Conservation (phyloP, 2,329 filamentous ascomycete species). For the Fusarium foetens region DNA sequence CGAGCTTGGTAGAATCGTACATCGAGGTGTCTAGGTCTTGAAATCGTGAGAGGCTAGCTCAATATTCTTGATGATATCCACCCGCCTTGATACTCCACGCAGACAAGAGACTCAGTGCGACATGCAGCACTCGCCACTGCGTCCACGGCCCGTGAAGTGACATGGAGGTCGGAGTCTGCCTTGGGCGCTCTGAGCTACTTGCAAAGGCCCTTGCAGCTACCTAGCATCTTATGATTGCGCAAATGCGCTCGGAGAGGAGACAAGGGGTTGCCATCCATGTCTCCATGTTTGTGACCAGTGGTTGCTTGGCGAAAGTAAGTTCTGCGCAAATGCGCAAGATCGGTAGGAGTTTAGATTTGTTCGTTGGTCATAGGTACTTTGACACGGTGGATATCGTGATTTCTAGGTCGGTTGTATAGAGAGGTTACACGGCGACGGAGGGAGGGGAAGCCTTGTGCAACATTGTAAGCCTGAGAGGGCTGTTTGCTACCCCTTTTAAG, state of each 20-base stretch:
- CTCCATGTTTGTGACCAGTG: neutral
- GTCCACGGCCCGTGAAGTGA: neutral
- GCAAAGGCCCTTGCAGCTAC: no score
- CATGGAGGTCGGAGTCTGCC: neutral
- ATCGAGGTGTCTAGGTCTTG: neutral
- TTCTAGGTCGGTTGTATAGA: neutral
- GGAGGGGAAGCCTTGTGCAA: neutral
- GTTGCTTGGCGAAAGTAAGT: neutral
- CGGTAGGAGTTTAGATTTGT: neutral
- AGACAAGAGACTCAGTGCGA: neutral
- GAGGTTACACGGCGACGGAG: neutral
- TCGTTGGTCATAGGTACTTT: fast-evolving
- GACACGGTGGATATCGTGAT: neutral
- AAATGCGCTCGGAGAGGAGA: neutral
- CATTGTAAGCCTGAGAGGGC: neutral
- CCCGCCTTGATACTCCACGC: neutral
- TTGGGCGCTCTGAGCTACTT: neutral
- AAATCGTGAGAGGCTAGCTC: neutral
- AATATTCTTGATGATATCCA: no score
- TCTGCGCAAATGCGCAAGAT: neutral
- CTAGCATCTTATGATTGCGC: neutral
- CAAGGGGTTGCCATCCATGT: neutral
- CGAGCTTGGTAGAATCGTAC: neutral
- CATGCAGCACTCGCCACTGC: neutral
- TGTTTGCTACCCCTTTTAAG: neutral